These are phyloP conservation scores for Pterocarpus santalinus DNA, from an alignment of 306 rosid genomes.

Conservation along the genomic window DNA sequence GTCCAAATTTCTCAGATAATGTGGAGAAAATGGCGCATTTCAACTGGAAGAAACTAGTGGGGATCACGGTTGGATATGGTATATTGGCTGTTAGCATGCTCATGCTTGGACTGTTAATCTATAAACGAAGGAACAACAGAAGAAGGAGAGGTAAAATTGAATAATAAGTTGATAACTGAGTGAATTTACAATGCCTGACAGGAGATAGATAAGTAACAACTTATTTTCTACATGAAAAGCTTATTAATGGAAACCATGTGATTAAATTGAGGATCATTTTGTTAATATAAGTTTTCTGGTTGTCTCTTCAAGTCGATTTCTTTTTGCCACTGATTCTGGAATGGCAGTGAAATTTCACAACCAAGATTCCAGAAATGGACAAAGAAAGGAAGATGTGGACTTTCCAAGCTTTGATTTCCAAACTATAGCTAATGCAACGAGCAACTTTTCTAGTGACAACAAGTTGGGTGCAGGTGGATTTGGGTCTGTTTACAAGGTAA, in stretches of 20 bases:
- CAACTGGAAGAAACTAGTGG: conserved; percentile 13
- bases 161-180: neutral
- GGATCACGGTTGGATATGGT: neutral
- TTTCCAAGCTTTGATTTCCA: neutral
- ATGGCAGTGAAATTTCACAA: too few relatives aligned
- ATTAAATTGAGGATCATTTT: too few relatives aligned
- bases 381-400: neutral
- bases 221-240: too few relatives aligned
- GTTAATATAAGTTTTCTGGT: too few relatives aligned
- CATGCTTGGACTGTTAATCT: neutral
- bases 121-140: neutral
- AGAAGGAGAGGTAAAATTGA: neutral
- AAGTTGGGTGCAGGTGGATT: neutral
- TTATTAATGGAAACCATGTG: too few relatives aligned
- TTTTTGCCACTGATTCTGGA: too few relatives aligned
- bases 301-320: too few relatives aligned
- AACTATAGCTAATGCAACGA: neutral
- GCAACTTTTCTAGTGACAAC: neutral
- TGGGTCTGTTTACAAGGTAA: neutral
- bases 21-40: neutral
- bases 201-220: too few relatives aligned
- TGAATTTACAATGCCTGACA: neutral
- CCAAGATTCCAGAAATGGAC: too few relatives aligned
- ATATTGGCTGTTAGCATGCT: neutral
- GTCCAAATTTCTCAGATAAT: neutral